Evolutionary conservation across 2,329 filamentous ascomycete genomes (phyloP).

Genomic region (Colletotrichum chlorophyti): DNA sequence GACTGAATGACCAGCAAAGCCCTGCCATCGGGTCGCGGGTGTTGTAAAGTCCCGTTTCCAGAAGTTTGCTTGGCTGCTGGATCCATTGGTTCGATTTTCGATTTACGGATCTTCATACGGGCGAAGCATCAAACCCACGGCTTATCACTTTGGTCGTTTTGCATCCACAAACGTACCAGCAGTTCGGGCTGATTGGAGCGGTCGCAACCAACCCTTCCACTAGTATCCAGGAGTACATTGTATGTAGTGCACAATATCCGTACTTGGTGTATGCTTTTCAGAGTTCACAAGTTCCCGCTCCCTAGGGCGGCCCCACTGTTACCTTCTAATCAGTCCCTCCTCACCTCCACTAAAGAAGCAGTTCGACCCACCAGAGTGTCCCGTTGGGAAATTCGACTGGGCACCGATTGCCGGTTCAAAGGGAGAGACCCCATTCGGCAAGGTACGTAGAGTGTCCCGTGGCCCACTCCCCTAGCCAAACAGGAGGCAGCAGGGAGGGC

Average conservation of each 20-base stretch:
- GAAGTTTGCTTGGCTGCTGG: constrained; percentile 1
- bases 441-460: too few relatives aligned
- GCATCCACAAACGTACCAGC: neutral
- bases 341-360: constrained; percentile 15
- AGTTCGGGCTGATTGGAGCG: too few relatives aligned
- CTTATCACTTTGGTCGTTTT: too few relatives aligned
- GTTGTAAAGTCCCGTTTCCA: constrained; percentile 2
- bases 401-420: neutral
- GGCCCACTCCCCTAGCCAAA: too few relatives aligned
- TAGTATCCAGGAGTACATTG: too few relatives aligned
- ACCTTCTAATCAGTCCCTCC: neutral
- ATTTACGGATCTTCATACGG: constrained; percentile 22
- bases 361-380: neutral
- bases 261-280: neutral
- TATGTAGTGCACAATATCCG: too few relatives aligned
- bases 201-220: too few relatives aligned
- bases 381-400: constrained; percentile 15
- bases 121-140: neutral
- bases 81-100: too few relatives aligned
- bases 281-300: neutral
- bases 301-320: neutral
- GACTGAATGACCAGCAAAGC: neutral
- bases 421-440: neutral
- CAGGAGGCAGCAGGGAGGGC: neutral
- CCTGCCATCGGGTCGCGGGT: constrained; percentile 17